Base-by-base conservation (phyloP, 768 basidiomycete genomes). In the Nidula microcarpa region DNA sequence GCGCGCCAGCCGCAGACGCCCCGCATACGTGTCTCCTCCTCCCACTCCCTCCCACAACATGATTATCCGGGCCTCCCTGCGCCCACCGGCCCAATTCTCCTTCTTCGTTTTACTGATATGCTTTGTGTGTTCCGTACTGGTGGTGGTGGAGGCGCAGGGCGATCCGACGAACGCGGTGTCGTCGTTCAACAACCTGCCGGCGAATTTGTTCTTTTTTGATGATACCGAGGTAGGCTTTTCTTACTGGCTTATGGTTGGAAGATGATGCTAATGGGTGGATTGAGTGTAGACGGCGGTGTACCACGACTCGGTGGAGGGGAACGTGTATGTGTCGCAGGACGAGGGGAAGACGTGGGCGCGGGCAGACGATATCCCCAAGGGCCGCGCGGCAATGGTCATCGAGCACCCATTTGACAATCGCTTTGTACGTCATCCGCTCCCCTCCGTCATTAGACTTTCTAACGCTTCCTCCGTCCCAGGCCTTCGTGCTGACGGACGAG, bases 201-300 rank as follows among this genome's bases (percentile, higher is more conserved):
- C 80, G 10, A 77, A 80, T 60, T 65, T 96, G 50, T 90, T 89
- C 74, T 98, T 94, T 78, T 97, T 98, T 71, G 91, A 98, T 57
- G 96, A 97, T 71, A 87, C 91, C 6, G 69, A 86, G 33, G 95
- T 95, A 60, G 60, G 61, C 50, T 57, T 2, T 17, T 6, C 7
- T 13, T 47, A n/a, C 18, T 47, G 50, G 39, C 3, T 49, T 37
- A 10, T 47, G 35, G 44, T 44, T 33, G 43, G 45, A 47, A 10
- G n/a, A 32, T 36, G 23, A 39, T 35, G 30, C 54, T 64, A 49
- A 61, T 53, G 37, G 46, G 39, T 17, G 45, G 17, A 37, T 35
- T 36, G 41, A 37, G 2, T 17, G 11, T 50, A 80, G 79, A 62
- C 67, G 54, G 88, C 86, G n/a, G 74, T 96, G 47, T 94, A 89